Evolutionary conservation across 1,284 basidiomycete species (phyloP).

Genomic region (Microbotryum violaceum): DNA sequence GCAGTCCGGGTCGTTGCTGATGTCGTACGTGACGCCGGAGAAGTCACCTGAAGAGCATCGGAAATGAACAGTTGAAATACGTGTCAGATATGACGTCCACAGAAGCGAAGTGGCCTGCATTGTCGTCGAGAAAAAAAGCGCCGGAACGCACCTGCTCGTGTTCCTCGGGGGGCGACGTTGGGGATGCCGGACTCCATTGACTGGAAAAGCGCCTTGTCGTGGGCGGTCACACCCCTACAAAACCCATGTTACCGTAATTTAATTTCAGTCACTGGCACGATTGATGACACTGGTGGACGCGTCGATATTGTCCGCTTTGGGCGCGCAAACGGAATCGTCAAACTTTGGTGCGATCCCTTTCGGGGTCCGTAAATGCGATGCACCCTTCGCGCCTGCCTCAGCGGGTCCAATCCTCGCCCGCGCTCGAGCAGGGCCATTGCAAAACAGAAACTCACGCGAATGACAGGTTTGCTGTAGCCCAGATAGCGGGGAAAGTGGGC

Average conservation of each 20-base stretch:
- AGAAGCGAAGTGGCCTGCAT: no score
- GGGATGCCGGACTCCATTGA: constrained; percentile 27
- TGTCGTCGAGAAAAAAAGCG: no score
- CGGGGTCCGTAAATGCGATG: neutral
- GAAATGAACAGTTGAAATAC: no score
- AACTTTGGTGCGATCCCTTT: no score
- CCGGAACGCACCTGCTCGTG: constrained; percentile 16
- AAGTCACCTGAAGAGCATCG: constrained; percentile 2
- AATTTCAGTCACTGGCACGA: neutral
- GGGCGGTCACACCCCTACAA: constrained; percentile 7
- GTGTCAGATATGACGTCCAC: no score
- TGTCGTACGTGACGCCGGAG: constrained; percentile 9
- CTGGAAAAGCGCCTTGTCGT: constrained; percentile 14
- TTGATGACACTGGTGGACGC: neutral
- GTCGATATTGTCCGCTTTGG: no score
- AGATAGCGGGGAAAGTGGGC: constrained; percentile 13
- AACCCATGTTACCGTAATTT: neutral
- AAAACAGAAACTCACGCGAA: constrained; percentile 4
- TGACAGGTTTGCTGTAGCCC: constrained; percentile 11
- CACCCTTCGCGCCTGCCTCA: no score
- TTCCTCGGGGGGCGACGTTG: constrained; percentile 23
- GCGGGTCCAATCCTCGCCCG: no score
- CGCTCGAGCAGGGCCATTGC: no score
- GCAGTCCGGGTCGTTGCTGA: constrained; percentile 9
- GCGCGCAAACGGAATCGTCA: neutral